These are phyloP conservation scores for Teunomyces stri DNA, from an alignment of 805 yeast genomes.

Conservation along the genomic window DNA sequence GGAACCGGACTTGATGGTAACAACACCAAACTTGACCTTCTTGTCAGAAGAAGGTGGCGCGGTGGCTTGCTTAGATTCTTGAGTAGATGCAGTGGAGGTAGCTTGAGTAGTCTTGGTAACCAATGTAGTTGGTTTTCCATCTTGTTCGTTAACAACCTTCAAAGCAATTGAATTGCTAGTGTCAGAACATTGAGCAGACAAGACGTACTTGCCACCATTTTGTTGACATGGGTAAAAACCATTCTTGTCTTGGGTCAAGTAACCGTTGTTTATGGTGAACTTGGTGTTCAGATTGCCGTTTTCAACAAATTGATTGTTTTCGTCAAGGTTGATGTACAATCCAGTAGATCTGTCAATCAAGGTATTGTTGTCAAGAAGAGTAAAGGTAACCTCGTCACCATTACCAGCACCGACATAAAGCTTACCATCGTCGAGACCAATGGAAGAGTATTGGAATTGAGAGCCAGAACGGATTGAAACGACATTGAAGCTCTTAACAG, in stretches of 20 bases:
- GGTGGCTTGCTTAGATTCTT: not conserved
- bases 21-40: constrained; percentile 15
- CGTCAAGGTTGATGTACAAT: constrained; percentile 14
- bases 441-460: constrained; percentile 18
- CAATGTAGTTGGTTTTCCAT: not conserved
- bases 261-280: constrained; percentile 11
- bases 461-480: constrained; percentile 26
- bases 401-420: constrained; percentile 10
- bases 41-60: constrained; percentile 4
- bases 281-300: constrained; percentile 6
- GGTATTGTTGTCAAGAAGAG: constrained; percentile 21
- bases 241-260: constrained; percentile 11
- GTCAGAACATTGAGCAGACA: constrained; percentile 8
- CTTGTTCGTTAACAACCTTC: constrained; percentile 5
- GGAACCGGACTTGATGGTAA: constrained; percentile 24
- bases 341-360: constrained; percentile 17
- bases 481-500: constrained; percentile 19
- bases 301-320: constrained; percentile 5
- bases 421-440: constrained; percentile 7
- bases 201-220: constrained; percentile 4
- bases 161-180: constrained; percentile 10
- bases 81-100: constrained; percentile 2
- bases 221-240: constrained; percentile 11
- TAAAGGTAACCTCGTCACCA: constrained; percentile 13
- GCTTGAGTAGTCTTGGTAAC: constrained; percentile 3